Base-by-base conservation (phyloP, 75 land plant species). In the Isoetes taiwanensis region DNA sequence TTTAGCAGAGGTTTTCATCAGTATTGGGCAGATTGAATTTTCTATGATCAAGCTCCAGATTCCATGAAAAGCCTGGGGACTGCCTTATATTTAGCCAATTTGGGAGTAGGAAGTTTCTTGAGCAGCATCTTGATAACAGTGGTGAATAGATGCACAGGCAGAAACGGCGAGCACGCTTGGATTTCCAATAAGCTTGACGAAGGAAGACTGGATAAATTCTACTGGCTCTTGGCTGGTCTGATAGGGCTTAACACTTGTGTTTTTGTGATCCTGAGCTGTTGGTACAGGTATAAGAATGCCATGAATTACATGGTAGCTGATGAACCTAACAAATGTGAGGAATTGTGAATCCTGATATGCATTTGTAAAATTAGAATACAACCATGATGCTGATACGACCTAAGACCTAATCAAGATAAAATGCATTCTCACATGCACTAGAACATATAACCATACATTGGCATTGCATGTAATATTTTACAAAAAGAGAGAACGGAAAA, bases 61-160 rank as follows among this genome's bases (percentile, higher is more conserved):
- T 48, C 23, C 12, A 62, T 62, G 64, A 41, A 32, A 17, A 30
- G 34, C 27, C 17, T 41, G 41, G 90, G 90, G 4, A 63, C 74
- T 3, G 80, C 86, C 1, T 65, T 78, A 9, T 76, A 67, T 50
- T 25, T 76, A 8, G 71, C 71, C 58, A 72, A 46, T 5, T n/a
- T 77, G 3, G 90, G 86, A 5, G 53, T 76, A n/a, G 86, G 82
- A 14, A 55, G 56, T 57, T 69, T 82, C 58, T 9, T 79, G 0
- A 76, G 77, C 35, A 75, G 70, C 33, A 52, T 59, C 8, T 29
- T 77, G 20, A 42, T 77, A 0, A 67, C 78, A 0, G 24, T 69
- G 0, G 20, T 76, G 27, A 75, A 79, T 34, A 40, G 68, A 29
- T 27, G 24, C 0, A 67, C 66, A 21, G 19, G n/a, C n/a, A n/a